A percentile compares a stretch with the other conserved stretches of the same genome.
These are phyloP conservation scores for Quercus gilva DNA, from an alignment of 306 rosid species.

Conservation along the genomic window DNA sequence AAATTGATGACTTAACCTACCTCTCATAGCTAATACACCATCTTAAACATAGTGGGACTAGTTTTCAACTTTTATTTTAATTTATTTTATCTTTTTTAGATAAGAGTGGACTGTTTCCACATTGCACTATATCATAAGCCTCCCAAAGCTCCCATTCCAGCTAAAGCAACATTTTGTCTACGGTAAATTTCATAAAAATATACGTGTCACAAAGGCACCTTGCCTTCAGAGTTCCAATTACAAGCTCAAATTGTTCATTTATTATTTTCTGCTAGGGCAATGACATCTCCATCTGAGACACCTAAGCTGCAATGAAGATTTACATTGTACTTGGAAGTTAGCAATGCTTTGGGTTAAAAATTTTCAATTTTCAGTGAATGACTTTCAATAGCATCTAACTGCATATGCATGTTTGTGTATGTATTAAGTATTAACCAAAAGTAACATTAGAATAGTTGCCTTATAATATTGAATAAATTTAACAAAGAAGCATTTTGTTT, in stretches of 20 bases:
- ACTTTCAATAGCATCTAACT: neutral
- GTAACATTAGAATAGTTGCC: neutral
- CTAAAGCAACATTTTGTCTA: neutral
- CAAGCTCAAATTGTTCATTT: neutral
- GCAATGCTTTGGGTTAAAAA: neutral
- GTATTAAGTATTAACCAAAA: neutral
- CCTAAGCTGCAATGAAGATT: neutral
- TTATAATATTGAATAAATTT: neutral
- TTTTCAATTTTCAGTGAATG: neutral
- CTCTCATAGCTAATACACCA: neutral
- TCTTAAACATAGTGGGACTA: neutral
- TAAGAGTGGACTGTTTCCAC: neutral
- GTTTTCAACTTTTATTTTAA: neutral
- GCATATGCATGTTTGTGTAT: neutral
- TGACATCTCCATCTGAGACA: neutral
- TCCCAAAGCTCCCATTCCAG: neutral
- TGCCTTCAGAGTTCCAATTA: neutral
- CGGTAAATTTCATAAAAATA: neutral
- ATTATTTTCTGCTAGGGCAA: neutral
- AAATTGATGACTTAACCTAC: neutral
- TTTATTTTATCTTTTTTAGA: too few species aligned
- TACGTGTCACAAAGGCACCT: neutral
- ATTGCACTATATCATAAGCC: neutral
- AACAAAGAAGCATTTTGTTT: neutral
- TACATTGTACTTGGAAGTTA: neutral